phyloP scores from a whole-genome alignment of 306 rosid genomes.

The Vigna unguiculata region DNA sequence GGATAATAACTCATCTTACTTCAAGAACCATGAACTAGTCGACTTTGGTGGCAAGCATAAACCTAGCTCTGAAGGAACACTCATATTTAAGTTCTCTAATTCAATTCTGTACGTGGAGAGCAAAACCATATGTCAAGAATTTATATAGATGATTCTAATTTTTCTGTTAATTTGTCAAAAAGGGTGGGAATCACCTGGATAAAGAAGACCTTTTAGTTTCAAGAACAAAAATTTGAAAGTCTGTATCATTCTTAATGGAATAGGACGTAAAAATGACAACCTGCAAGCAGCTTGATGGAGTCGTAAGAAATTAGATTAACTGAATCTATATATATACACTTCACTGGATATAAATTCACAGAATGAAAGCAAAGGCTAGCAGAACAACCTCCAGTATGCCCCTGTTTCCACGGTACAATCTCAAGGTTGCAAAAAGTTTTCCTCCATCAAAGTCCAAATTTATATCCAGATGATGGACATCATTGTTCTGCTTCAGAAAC shows the following conservation, averaged over 20 bases:
- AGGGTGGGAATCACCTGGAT: conserved; percentile 61
- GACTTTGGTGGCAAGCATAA: conserved; percentile 74
- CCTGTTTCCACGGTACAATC: conserved; percentile 81
- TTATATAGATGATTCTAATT: conserved; percentile 30
- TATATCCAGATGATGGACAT: conserved; percentile 67
- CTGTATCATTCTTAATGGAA: conserved; percentile 78
- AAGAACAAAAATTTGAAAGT: conserved; percentile 69
- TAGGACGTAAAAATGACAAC: conserved; percentile 85
- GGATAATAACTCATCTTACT: conserved; percentile 62
- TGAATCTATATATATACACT: conserved; percentile 14
- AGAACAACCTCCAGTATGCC: conserved; percentile 85
- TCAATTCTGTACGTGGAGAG: conserved; percentile 65
- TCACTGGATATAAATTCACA: conserved; percentile 40
- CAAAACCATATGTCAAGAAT: conserved; percentile 40
- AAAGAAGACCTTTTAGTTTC: conserved; percentile 66
- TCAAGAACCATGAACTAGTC: conserved; percentile 82
- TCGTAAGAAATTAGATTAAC: conserved; percentile 39
- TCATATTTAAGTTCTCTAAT: conserved; percentile 53
- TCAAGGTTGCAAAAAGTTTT: conserved; percentile 68
- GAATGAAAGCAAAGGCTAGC: conserved; percentile 35
- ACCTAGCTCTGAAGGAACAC: conserved; percentile 72
- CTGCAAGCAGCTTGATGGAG: conserved; percentile 59
- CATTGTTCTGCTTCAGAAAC: conserved; percentile 75
- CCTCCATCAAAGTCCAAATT: conserved; percentile 85
- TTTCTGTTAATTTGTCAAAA: conserved; percentile 23